Base-by-base conservation (phyloP, 495 filamentous ascomycete genomes). In the Letharia lupina region DNA sequence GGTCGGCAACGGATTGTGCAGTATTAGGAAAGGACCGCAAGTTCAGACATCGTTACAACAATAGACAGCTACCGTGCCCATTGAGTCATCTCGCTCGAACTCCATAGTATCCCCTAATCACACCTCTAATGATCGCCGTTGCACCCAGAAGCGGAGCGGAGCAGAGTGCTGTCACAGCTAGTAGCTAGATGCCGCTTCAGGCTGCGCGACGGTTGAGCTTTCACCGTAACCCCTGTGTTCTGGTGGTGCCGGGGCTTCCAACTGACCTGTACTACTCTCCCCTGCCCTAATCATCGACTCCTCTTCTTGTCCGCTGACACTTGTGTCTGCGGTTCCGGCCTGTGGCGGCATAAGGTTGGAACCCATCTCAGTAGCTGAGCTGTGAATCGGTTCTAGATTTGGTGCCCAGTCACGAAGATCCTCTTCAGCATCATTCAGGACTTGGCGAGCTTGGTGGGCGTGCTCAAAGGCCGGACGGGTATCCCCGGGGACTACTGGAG, bases 381-480 rank as follows among this genome's bases (percentile, higher is more conserved):
- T 77, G 2, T 69, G 70, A 61, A 87, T 77, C 12, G 84, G 84
- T 69, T 86, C 86, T 6, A 84, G 70, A n/a, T 78, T 77, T 12
- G 82, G 78, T 56, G 81, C 76, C 91, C 91, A 97, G 15, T 82
- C 81, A 41, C 85, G 85, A 57, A 98, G 82, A 52, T 94, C 91
- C 54, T 89, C 88, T 76, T 98, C 94, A 31, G 92, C 91, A 65
- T 97, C 93, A 69, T 94, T 91, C n/a, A 98, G 82, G 16, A 96
- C 81, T 74, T 92, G 87, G 31, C 89, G 85, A 2, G 91, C 89
- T 61, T 87, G 84, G 18, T 77, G 71, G 37, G 78, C 81, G 61
- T 86, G 77, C 47, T 84, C 81, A 69, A 92, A 98, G 0, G 81
- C 77, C 15, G 81, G 80, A 48, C 86, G 84, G 4, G 82, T 71